Conservation (phyloP, 306 rosid genomes). For the Alnus glutinosa region DNA sequence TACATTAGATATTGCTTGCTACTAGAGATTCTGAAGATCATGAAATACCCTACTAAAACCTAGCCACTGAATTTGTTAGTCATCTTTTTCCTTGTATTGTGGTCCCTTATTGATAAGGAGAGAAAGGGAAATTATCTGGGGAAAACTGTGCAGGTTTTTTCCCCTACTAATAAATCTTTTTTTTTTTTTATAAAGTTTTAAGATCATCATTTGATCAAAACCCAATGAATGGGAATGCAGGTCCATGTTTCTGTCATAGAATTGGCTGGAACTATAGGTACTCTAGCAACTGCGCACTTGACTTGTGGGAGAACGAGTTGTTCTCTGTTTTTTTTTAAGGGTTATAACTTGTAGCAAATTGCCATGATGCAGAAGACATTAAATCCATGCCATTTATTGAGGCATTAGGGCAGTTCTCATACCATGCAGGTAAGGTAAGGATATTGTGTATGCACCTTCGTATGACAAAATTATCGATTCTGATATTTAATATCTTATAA, state of each 20-base stretch:
- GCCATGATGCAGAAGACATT: too few relatives aligned
- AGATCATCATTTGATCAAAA: slow-evolving; percentile 13
- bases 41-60: neutral
- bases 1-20: neutral
- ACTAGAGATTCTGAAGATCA: slow-evolving; percentile 30
- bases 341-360: too few relatives aligned
- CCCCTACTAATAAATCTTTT: slow-evolving; percentile 1
- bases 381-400: too few relatives aligned
- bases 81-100: neutral
- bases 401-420: too few relatives aligned
- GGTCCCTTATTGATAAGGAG: slow-evolving; percentile 78
- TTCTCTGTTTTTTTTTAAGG: too few relatives aligned
- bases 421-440: too few relatives aligned
- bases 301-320: too few relatives aligned
- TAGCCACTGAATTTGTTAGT: neutral
- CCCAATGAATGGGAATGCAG: slow-evolving; percentile 75
- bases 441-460: too few relatives aligned
- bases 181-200: slow-evolving; percentile 8
- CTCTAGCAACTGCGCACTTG: neutral
- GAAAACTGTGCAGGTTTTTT: slow-evolving; percentile 78
- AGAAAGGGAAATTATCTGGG: slow-evolving; percentile 89
- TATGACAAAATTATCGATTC: too few relatives aligned
- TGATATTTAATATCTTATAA: too few relatives aligned
- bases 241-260: slow-evolving; percentile 88
- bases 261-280: slow-evolving; percentile 91